phyloP scores from a whole-genome alignment of 208 protist genomes.

The Plasmodiophora brassicae region DNA sequence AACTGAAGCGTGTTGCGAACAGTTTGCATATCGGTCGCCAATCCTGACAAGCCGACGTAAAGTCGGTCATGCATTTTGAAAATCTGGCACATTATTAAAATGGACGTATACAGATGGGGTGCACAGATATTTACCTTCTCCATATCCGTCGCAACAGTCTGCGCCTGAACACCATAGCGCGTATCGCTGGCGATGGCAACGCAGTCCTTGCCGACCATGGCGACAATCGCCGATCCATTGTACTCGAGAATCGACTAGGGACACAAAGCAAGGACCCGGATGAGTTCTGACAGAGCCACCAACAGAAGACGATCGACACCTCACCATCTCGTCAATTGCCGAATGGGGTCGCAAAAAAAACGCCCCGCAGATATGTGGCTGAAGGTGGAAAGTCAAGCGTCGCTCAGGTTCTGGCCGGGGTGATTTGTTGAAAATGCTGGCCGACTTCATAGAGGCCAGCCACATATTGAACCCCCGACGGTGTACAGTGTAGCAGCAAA shows the following conservation, averaged over 20 bases:
- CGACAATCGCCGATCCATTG: constrained; percentile 53
- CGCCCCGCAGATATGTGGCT: too few species aligned
- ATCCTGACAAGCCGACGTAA: constrained; percentile 48
- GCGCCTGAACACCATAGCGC: constrained; percentile 53
- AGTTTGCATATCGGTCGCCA: constrained; percentile 50
- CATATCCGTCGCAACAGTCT: constrained; percentile 54
- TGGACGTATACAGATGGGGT: neutral
- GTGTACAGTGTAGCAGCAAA: too few species aligned
- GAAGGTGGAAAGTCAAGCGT: too few species aligned
- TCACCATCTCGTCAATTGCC: too few species aligned
- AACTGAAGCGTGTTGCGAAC: constrained; percentile 51
- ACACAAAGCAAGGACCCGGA: too few species aligned
- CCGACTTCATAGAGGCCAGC: too few species aligned
- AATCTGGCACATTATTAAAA: constrained; percentile 27
- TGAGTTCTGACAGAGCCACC: too few species aligned
- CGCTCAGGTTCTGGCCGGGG: too few species aligned
- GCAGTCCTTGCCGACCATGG: constrained; percentile 59
- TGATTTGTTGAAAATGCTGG: too few species aligned
- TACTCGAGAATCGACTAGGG: constrained; percentile 55
- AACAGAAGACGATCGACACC: too few species aligned
- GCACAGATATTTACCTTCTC: constrained; percentile 34
- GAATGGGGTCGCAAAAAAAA: too few species aligned
- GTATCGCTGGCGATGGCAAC: constrained; percentile 58
- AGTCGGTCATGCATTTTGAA: constrained; percentile 57
- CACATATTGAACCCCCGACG: too few species aligned